Conservation (phyloP, 2,329 filamentous ascomycete genomes). For the Alternaria gansuensis region DNA sequence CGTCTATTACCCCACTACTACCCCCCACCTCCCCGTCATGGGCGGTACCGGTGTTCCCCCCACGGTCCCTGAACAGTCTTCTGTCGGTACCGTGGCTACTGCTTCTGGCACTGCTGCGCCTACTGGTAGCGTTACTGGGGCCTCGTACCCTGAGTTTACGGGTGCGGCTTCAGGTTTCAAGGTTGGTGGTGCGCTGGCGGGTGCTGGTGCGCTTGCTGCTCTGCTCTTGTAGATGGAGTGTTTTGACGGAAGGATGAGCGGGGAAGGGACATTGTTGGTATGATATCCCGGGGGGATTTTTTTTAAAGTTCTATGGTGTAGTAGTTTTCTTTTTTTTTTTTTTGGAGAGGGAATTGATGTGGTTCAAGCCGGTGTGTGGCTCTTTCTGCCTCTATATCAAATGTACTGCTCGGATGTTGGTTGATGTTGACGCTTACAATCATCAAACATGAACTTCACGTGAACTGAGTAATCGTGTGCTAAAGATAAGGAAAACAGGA, state of each 20-base stretch:
- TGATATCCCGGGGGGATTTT: not conserved
- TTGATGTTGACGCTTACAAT: not conserved
- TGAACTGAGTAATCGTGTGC: not conserved
- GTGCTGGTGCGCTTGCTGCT: slow-evolving; percentile 48
- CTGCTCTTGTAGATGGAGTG: slow-evolving; percentile 46
- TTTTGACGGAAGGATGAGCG: not conserved
- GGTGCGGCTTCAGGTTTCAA: slow-evolving; percentile 44
- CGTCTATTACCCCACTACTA: slow-evolving; percentile 42
- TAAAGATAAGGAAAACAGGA: not conserved
- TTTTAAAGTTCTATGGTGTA: not conserved
- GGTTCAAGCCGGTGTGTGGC: not conserved
- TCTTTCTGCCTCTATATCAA: not conserved
- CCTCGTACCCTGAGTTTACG: slow-evolving; percentile 42
- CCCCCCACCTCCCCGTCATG: slow-evolving; percentile 25
- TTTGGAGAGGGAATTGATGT: not conserved
- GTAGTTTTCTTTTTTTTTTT: not conserved
- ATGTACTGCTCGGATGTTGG: not conserved
- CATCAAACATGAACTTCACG: not conserved
- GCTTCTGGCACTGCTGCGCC: slow-evolving; percentile 26
- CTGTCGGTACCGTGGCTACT: slow-evolving; percentile 1
- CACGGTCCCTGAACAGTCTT: slow-evolving; percentile 16
- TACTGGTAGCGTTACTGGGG: slow-evolving; percentile 34
- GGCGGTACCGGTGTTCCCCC: slow-evolving; percentile 34
- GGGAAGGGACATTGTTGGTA: not conserved
- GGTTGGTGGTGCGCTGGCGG: slow-evolving; percentile 46